Conservation (phyloP, 768 basidiomycete genomes). For the Boletus vinaceobasis region DNA sequence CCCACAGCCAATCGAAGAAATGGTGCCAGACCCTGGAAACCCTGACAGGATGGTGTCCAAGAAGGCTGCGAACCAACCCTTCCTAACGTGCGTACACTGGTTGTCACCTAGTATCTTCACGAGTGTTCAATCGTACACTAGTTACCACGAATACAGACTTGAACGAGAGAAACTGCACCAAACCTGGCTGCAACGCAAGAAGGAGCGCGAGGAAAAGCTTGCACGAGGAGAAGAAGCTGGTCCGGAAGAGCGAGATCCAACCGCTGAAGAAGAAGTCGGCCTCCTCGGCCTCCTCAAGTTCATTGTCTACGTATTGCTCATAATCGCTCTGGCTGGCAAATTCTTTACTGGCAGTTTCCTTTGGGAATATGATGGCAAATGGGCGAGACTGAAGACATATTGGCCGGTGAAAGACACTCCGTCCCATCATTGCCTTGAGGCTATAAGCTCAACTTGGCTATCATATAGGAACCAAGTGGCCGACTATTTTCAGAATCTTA, state of each 20-base stretch:
- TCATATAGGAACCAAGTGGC: slow-evolving; percentile 46
- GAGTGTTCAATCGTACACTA: slow-evolving; percentile 27
- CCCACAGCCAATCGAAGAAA: slow-evolving; percentile 41
- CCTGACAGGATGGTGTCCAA: slow-evolving; percentile 70
- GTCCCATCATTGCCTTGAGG: background rate
- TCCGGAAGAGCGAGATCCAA: slow-evolving; percentile 71
- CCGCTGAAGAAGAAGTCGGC: slow-evolving; percentile 63
- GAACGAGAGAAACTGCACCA: slow-evolving; percentile 58
- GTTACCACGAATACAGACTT: slow-evolving; percentile 65
- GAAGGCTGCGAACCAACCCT: slow-evolving; percentile 83
- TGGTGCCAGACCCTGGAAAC: slow-evolving; percentile 60
- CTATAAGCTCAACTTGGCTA: background rate
- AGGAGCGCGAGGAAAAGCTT: slow-evolving; percentile 68
- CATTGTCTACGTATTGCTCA: slow-evolving; percentile 51
- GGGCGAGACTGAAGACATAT: slow-evolving; percentile 55
- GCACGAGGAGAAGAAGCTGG: slow-evolving; percentile 71
- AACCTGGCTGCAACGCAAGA: slow-evolving; percentile 67
- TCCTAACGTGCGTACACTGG: slow-evolving; percentile 61
- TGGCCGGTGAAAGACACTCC: slow-evolving; percentile 50
- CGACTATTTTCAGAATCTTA: slow-evolving; percentile 71
- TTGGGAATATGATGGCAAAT: slow-evolving; percentile 78
- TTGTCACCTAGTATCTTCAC: background rate
- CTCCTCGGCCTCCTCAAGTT: slow-evolving; percentile 67
- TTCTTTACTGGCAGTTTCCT: slow-evolving; percentile 84
- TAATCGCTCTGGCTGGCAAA: slow-evolving; percentile 63